Evolutionary conservation across 345 rosid species (phyloP), one percentile per base, ranked within the genome.

Genomic region (Nephelium lappaceum): DNA sequence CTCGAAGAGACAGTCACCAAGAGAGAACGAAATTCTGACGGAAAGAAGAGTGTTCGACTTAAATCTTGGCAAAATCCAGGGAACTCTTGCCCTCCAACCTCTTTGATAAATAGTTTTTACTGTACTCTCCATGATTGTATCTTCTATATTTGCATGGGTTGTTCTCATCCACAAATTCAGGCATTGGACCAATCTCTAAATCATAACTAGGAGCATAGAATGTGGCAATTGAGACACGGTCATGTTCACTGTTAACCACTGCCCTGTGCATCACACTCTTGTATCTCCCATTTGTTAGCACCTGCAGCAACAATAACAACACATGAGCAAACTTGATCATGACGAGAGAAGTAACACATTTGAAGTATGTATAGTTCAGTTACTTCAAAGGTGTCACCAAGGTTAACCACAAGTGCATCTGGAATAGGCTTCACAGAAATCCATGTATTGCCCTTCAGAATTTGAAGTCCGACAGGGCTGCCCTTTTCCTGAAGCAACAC

Each of bases 121-220:
- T 93, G 86, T 93, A 95, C 45, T 95, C 97, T 60, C 98, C 98
- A 87, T 93, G 99, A 84, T 84, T 90, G 84, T 90, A 95, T 53
- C 87, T 93, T 85, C 91, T 90, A 75, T 89, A 95, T 71, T 85
- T 95, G 93, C 93, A 88, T 84, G 95, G 97, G 80, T 88, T 93
- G 78, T 85, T 86, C 80, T 88, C 89, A 80, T 90, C 90, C 86
- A 92, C 89, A 79, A 95, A 53, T 76, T 91, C 96, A 69, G 80
- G 51, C 89, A 95, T 82, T 53, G 99, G 98, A 38, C 93, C 97
- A 27, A 95, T 80, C 78, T 95, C 92, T 45, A 88, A 72, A 58
- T 95, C 98, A 69, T 95, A 95, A 92, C 89, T 90, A 36, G 99
- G 99, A 55, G 98, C 98, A 81, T 95, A 95, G 79, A 95, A 95